Base-by-base conservation (phyloP, 2,329 filamentous ascomycete species). In the Bipolaris cookei region DNA sequence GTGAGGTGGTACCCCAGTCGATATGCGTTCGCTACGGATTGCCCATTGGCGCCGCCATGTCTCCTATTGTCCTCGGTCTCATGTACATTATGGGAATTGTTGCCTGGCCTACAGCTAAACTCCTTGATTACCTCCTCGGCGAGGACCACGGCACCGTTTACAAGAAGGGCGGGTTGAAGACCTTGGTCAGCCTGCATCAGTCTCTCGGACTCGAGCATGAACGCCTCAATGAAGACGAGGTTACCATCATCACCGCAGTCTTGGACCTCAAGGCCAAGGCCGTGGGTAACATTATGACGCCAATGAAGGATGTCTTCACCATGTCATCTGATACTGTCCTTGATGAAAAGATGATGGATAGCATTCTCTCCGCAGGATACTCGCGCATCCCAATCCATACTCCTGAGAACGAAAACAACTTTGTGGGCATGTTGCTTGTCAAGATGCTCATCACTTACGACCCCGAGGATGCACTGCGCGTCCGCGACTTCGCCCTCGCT, bases 391-490 rank as follows among this genome's bases (percentile, higher is more conserved):
- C 95, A 2, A 96, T 99, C 57, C 91, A 97, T 72, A 88, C 92
- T 37, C 88, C 92, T 0, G 90, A 92, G 56, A 96, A 93, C 69
- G 82, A 86, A 1, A 86, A 86, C 54, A 94, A 99, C 75, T 99
- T 97, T 77, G 89, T 98, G 28, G 95, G 95, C 62, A 99, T 99
- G 94, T 86, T 99, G 6, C 82, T 99, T 8, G 95, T 99, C 75
- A 99, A 99, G 82, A 98, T 98, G 72, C 85, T 99, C 59, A 99
- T 99, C 71, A 98, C 95, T 0, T 99, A 99, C 75, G 95, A 99
- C 65, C 95, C 95, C 0, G 95, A 99, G 76, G 95, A 99, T 72
- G 86, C 85, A 71, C 91, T 90, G 70, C 87, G 87, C 18, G 95
- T 99, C 34, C 86, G 89, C 59, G 94, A 98, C 60, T 97, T 99